Base-by-base conservation (phyloP, 768 basidiomycete species). In the Pisolithus microcarpus region DNA sequence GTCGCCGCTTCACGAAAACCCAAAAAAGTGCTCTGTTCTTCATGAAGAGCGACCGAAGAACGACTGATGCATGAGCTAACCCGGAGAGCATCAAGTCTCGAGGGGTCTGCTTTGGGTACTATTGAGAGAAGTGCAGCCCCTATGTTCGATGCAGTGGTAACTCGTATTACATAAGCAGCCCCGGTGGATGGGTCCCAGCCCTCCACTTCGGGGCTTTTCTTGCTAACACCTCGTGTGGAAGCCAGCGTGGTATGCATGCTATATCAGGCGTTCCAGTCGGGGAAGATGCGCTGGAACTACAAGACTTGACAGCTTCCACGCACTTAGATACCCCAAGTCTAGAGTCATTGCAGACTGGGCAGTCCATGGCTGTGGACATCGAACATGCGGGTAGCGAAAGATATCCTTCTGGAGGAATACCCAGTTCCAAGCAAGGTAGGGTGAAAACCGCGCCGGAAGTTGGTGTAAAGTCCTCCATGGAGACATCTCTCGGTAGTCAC, bases 381-480 rank as follows among this genome's bases (percentile, higher is more conserved):
- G 43, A 43, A 26, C 23, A 16, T 28, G 19, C 23, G 43, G 39
- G 44, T 19, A 54, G 50, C 37, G 55, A 53, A 49, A 52, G 57
- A 4, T 55, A 53, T 13, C 24, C 51, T 39, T 44, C 59, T n/a
- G 43, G 55, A n/a, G 59, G 56, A 28, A 34, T 48, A 1, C 15
- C 56, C 9, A 46, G 42, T 2, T 58, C 61, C 39, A 39, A 54
- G 54, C 49, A 57, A 60, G 63, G 63, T 65, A 24, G 59, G 60
- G 21, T 9, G 48, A 50, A 5, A 2, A 19, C 36, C 40, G 36
- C 51, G 11, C 39, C 38, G 43, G 39, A 43, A 45, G 49, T 54
- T 56, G 56, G 54, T 43, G 52, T 56, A 60, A 64, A 66, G 65
- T 65, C 59, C 55, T 52, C 34, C 19, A 51, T 47, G 59, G 52